A percentile compares a stretch with the other conserved stretches of the same genome.
Evolutionary conservation across 164 flowering plant species (phyloP).

Genomic region (Santalum album): DNA sequence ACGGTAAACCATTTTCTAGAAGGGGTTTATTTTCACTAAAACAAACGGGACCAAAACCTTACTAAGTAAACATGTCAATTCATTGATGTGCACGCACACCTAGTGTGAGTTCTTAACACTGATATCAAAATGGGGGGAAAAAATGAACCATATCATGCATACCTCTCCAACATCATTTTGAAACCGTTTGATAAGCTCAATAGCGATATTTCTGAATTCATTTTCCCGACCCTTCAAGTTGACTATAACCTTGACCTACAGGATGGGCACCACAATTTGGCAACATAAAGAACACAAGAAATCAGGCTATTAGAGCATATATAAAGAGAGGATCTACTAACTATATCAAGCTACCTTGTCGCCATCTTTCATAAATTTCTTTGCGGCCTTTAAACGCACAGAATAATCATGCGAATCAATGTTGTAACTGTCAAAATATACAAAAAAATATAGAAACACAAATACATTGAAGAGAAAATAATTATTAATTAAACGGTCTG

Average conservation of each 20-base stretch:
- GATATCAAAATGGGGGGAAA: too few relatives aligned
- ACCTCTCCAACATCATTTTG: constrained; percentile 93
- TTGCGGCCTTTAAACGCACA: constrained; percentile 76
- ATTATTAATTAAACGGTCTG: too few relatives aligned
- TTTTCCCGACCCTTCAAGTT: constrained; percentile 87
- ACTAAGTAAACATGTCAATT: too few relatives aligned
- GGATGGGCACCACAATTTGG: constrained; percentile 7
- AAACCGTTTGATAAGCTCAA: constrained; percentile 75
- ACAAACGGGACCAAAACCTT: too few relatives aligned
- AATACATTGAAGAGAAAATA: too few relatives aligned
- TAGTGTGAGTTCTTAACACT: too few relatives aligned
- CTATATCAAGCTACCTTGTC: constrained; percentile 51
- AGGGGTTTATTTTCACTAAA: too few relatives aligned
- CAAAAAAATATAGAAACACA: not conserved
- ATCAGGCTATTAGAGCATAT: not conserved
- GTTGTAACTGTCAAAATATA: constrained; percentile 56
- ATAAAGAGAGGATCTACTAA: not conserved
- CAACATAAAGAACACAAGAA: not conserved
- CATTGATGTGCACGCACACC: too few relatives aligned
- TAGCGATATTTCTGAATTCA: constrained; percentile 70
- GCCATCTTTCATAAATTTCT: constrained; percentile 73
- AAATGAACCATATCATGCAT: too few relatives aligned
- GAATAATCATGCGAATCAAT: constrained; percentile 90
- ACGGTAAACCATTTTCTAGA: too few relatives aligned
- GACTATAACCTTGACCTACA: constrained; percentile 86